These are phyloP conservation scores for Globisporangium iwayamae DNA, from an alignment of 352 stramenopile genomes.

Conservation along the genomic window DNA sequence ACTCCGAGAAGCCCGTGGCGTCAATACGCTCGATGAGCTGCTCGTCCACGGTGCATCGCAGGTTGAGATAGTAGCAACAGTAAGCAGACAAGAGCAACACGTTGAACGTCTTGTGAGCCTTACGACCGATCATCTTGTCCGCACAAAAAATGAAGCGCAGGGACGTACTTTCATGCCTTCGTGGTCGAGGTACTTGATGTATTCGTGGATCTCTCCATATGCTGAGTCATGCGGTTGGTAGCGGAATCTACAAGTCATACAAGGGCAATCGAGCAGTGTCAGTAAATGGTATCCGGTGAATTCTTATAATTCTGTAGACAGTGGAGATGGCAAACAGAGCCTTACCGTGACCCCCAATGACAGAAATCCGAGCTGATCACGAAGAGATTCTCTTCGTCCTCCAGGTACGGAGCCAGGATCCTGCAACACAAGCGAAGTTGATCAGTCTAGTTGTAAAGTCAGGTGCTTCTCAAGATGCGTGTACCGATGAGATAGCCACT, in stretches of 20 bases:
- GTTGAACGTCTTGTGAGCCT: background rate
- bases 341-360: constrained; percentile 90
- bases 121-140: background rate
- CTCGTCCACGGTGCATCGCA: background rate
- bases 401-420: constrained; percentile 91
- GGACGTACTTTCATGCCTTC: constrained; percentile 68
- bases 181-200: constrained; percentile 94
- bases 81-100: background rate
- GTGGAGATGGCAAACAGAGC: background rate
- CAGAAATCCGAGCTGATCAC: constrained; percentile 98
- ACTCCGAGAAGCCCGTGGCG: constrained; percentile 89
- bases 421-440: constrained; percentile 21
- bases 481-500: background rate
- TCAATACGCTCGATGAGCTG: constrained; percentile 92
- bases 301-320: background rate
- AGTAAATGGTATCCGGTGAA: background rate
- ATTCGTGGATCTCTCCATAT: constrained; percentile 92
- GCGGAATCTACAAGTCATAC: constrained; percentile 56
- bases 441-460: background rate
- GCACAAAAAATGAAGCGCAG: background rate
- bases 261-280: too few species aligned
- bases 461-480: background rate
- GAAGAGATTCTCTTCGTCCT: constrained; percentile 90
- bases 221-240: constrained; percentile 86
- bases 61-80: background rate